Conservation (phyloP, 192 early-diverging fungal genomes). For the Rhizoclosmatium sp. region DNA sequence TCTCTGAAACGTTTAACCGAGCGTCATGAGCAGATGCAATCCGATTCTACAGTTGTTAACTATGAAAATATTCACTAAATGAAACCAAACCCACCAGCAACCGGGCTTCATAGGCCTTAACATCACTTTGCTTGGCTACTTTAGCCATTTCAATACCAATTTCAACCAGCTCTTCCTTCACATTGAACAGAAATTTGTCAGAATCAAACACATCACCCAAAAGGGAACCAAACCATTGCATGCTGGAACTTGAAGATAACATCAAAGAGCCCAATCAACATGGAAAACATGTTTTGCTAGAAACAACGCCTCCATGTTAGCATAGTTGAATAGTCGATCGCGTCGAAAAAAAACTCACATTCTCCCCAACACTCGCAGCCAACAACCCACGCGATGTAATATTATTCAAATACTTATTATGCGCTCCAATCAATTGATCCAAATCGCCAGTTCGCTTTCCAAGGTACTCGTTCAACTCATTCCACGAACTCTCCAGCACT, state of each 20-base stretch:
- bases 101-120: slow-evolving; percentile 1
- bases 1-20: background rate
- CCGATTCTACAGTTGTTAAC: slow-evolving; percentile 19
- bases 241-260: slow-evolving; percentile 28
- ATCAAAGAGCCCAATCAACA: slow-evolving; percentile 34
- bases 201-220: background rate
- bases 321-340: background rate
- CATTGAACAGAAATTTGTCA: background rate
- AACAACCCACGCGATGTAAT: slow-evolving; percentile 75
- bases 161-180: slow-evolving; percentile 3
- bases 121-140: background rate
- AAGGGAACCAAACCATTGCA: slow-evolving; percentile 20
- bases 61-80: background rate
- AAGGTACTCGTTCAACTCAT: slow-evolving; percentile 68
- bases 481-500: slow-evolving; percentile 91
- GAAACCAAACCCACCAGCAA: slow-evolving; percentile 15
- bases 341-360: slow-evolving; percentile 16
- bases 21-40: slow-evolving; percentile 20
- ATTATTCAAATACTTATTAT: slow-evolving; percentile 74
- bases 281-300: slow-evolving; percentile 27
- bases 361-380: slow-evolving; percentile 1
- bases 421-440: slow-evolving; percentile 81
- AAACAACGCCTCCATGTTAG: background rate
- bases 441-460: slow-evolving; percentile 72
- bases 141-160: slow-evolving; percentile 13